These are phyloP conservation scores for Flaveria bidentis DNA, from an alignment of 129 eudicot species.

Conservation along the genomic window DNA sequence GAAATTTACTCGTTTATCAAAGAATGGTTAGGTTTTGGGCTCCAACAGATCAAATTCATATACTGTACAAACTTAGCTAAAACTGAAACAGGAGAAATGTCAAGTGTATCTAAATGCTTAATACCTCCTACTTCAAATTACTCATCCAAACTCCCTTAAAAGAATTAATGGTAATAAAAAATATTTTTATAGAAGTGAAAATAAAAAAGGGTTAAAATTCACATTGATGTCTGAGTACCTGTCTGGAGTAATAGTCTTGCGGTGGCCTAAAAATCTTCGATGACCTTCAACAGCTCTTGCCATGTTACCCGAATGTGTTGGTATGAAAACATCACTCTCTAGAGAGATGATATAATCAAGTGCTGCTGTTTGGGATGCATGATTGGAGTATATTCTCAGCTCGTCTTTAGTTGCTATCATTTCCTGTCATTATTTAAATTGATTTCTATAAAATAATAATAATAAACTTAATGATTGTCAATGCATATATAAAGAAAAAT, in stretches of 20 bases:
- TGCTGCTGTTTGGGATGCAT: slow-evolving; percentile 94
- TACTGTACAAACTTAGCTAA: too few relatives aligned
- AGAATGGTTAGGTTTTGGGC: neutral
- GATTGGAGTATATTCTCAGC: slow-evolving; percentile 52
- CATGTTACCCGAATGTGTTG: slow-evolving; percentile 96
- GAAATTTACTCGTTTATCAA: too few relatives aligned
- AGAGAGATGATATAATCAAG: slow-evolving; percentile 84
- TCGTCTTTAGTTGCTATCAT: slow-evolving; percentile 72
- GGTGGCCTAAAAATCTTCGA: slow-evolving; percentile 80
- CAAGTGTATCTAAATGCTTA: neutral
- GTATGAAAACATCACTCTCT: slow-evolving; percentile 84
- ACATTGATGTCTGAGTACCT: slow-evolving; percentile 44
- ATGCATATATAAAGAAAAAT: neutral
- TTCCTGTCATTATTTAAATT: slow-evolving; percentile 57
- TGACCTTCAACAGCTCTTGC: slow-evolving; percentile 96
- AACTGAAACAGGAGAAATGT: neutral
- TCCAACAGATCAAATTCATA: neutral
- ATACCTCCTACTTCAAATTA: neutral
- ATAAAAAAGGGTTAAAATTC: neutral
- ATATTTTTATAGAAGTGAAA: neutral
- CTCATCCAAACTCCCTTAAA: neutral
- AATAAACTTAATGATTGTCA: neutral
- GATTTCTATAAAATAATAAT: neutral
- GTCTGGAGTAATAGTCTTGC: slow-evolving; percentile 82
- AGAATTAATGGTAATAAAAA: neutral